phyloP scores from a whole-genome alignment of 2,329 filamentous ascomycete species.

The Trichoderma afroharzianum region DNA sequence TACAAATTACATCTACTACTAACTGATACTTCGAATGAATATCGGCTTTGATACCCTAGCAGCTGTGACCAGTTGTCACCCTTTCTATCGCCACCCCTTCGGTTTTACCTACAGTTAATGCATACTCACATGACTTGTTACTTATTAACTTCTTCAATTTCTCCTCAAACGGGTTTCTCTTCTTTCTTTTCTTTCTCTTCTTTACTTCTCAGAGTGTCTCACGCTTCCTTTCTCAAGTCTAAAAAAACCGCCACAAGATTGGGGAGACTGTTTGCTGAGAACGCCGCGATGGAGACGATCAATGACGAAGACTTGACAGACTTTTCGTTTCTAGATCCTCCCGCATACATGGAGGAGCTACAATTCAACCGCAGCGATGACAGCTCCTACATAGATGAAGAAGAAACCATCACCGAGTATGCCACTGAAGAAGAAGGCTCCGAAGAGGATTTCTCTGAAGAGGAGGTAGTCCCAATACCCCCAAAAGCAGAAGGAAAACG shows the following conservation, averaged over 20 bases:
- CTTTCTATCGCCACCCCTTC: neutral
- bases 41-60: neutral
- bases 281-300: too few species aligned
- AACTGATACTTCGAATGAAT: neutral
- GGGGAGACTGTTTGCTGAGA: neutral
- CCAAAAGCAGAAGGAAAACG: neutral
- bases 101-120: neutral
- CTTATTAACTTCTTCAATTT: neutral
- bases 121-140: neutral
- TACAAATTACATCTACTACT: too few species aligned
- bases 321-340: too few species aligned
- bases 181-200: neutral
- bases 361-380: too few species aligned
- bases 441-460: neutral
- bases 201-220: neutral
- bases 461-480: neutral
- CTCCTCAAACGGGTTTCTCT: neutral
- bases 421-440: neutral
- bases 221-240: neutral
- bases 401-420: too few species aligned
- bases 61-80: neutral
- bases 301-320: too few species aligned
- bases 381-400: too few species aligned
- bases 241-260: neutral
- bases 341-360: too few species aligned